phyloP scores from a whole-genome alignment of 2,329 filamentous ascomycete genomes.

The Immersiporthe knoxdaviesiana region DNA sequence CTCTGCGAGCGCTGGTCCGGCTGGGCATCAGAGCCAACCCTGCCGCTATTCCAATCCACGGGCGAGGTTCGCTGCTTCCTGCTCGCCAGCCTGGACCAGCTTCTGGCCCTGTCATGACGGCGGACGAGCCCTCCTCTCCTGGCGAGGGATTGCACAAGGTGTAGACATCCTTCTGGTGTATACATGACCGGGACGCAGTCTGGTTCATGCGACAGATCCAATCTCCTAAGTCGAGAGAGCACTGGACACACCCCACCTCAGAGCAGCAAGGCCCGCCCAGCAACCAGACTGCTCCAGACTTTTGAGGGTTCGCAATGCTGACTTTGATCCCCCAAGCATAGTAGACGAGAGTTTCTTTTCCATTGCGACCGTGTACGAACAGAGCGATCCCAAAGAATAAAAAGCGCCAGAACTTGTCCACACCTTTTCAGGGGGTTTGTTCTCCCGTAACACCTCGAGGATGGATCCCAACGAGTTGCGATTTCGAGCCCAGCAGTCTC shows the following conservation, averaged over 20 bases:
- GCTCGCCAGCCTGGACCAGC: background rate
- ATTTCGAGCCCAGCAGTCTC: constrained; percentile 76
- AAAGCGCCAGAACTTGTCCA: constrained; percentile 59
- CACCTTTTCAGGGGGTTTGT: constrained; percentile 37
- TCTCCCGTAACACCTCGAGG: constrained; percentile 46
- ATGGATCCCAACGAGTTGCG: constrained; percentile 73
- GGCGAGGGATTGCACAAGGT: background rate
- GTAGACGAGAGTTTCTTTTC: constrained; percentile 41
- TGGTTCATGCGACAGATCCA: constrained; percentile 17
- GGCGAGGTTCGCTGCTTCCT: too few species aligned
- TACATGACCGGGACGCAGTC: constrained; percentile 3
- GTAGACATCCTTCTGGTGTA: constrained; percentile 1
- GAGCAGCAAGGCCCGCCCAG: constrained; percentile 25
- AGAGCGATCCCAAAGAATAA: constrained; percentile 64
- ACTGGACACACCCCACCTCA: constrained; percentile 16
- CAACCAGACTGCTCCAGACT: constrained; percentile 19
- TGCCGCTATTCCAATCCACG: background rate
- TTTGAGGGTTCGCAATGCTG: constrained; percentile 23
- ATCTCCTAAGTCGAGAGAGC: constrained; percentile 16
- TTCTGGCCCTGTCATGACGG: background rate
- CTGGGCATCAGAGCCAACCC: constrained; percentile 10
- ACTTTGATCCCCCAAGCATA: constrained; percentile 37
- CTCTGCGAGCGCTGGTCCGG: background rate
- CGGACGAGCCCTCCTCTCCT: background rate
- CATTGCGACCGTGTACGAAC: constrained; percentile 47